Conservation (phyloP, 2,329 filamentous ascomycete genomes). For the Colletotrichum filicis region DNA sequence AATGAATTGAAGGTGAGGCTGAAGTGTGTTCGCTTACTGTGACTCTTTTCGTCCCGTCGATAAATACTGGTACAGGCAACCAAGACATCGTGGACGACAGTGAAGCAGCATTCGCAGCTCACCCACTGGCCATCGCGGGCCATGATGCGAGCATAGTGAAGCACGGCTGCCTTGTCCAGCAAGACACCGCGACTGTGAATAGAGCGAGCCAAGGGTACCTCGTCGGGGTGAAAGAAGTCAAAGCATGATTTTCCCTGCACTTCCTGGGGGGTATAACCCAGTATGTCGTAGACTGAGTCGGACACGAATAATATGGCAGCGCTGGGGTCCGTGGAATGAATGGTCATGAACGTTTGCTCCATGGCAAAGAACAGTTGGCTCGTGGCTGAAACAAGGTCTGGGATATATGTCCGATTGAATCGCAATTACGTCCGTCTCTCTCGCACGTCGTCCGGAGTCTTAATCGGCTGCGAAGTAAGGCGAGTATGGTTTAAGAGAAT, state of each 20-base stretch:
- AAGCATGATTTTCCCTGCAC: constrained; percentile 82
- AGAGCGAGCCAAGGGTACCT: constrained; percentile 78
- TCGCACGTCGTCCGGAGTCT: neutral
- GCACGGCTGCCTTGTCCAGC: constrained; percentile 85
- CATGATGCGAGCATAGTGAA: constrained; percentile 81
- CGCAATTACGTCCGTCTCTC: constrained; percentile 1
- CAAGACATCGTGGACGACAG: constrained; percentile 87
- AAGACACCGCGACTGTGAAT: constrained; percentile 79
- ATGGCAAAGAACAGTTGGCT: constrained; percentile 53
- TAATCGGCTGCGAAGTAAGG: neutral
- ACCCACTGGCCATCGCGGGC: constrained; percentile 78
- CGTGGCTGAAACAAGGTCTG: constrained; percentile 6
- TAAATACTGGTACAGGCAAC: constrained; percentile 88
- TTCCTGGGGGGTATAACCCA: constrained; percentile 82
- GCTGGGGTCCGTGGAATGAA: constrained; percentile 80
- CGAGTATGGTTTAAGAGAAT: neutral
- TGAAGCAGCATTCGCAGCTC: constrained; percentile 89
- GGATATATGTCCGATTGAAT: constrained; percentile 10
- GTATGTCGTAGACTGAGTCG: constrained; percentile 84
- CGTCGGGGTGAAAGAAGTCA: constrained; percentile 87
- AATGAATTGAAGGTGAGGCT: neutral
- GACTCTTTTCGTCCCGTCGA: constrained; percentile 72
- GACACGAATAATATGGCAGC: constrained; percentile 86
- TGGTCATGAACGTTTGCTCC: constrained; percentile 92
- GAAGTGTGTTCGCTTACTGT: constrained; percentile 66